Evolutionary conservation across 495 filamentous ascomycete species (phyloP).

Genomic region (Penicillium lividum): DNA sequence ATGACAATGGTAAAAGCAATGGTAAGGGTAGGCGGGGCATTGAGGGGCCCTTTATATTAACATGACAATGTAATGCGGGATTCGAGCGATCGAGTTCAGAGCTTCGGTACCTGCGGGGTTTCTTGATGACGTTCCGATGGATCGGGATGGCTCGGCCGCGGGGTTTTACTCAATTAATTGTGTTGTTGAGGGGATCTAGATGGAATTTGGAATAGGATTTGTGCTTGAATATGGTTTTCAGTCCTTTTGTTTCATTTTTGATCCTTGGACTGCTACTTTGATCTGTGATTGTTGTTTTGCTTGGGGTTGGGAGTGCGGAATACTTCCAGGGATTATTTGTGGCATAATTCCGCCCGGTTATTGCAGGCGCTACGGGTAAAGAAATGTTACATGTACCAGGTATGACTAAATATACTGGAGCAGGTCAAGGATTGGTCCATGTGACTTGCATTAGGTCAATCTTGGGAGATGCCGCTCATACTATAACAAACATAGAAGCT

Average conservation of each 20-base stretch:
- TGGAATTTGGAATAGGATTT: background rate
- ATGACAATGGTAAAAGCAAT: background rate
- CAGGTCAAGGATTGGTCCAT: background rate
- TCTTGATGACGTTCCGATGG: slow-evolving; percentile 5
- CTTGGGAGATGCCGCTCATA: background rate
- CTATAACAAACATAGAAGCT: slow-evolving; percentile 12
- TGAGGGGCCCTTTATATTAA: slow-evolving; percentile 3
- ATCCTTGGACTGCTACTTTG: background rate
- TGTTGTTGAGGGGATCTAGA: background rate
- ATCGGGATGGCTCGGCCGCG: background rate
- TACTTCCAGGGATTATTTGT: background rate
- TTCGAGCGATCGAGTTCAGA: background rate
- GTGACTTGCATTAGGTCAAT: background rate
- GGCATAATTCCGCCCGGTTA: slow-evolving; percentile 2
- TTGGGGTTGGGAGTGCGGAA: background rate
- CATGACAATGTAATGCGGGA: background rate
- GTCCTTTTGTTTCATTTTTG: background rate
- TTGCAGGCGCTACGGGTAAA: background rate
- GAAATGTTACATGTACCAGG: background rate
- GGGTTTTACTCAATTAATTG: background rate
- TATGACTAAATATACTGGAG: background rate
- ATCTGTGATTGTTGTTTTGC: background rate
- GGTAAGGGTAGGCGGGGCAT: slow-evolving; percentile 10
- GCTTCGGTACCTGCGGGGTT: background rate
- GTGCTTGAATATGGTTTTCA: background rate